Conservation (phyloP, 108 stramenopile genomes). For the Stephanodiscus triporus region DNA sequence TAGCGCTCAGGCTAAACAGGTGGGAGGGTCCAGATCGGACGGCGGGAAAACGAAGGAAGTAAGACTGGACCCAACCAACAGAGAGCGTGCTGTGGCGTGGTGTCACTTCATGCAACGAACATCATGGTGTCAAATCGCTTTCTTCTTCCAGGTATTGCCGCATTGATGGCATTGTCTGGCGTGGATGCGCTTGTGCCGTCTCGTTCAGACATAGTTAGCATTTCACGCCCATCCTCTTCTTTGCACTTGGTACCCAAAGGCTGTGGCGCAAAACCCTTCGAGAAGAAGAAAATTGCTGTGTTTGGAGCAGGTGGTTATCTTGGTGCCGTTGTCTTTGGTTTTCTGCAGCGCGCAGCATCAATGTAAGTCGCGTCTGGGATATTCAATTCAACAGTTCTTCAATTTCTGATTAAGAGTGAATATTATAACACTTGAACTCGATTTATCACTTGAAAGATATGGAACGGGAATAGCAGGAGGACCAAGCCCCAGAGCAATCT, state of each 20-base stretch:
- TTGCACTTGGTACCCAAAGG: constrained; percentile 48
- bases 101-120: too few relatives aligned
- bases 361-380: constrained; percentile 30
- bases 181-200: constrained; percentile 5
- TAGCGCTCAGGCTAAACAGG: too few relatives aligned
- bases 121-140: not conserved
- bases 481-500: constrained; percentile 56
- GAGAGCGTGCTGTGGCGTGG: too few relatives aligned
- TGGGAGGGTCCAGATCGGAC: too few relatives aligned
- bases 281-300: constrained; percentile 75
- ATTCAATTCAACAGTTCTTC: not conserved
- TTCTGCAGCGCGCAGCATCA: constrained; percentile 71
- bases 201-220: not conserved
- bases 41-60: too few relatives aligned
- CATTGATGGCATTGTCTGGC: not conserved
- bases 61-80: too few relatives aligned
- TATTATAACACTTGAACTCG: not conserved
- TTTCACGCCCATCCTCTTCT: constrained; percentile 3
- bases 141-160: not conserved
- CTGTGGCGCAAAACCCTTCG: constrained; percentile 66
- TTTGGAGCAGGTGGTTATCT: constrained; percentile 81
- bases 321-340: constrained; percentile 72
- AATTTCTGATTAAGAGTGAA: not conserved
- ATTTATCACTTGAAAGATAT: constrained; percentile 38
- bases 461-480: constrained; percentile 73